Evolutionary conservation across 2,329 filamentous ascomycete genomes (phyloP).

Genomic region (Coniochaeta sp.): DNA sequence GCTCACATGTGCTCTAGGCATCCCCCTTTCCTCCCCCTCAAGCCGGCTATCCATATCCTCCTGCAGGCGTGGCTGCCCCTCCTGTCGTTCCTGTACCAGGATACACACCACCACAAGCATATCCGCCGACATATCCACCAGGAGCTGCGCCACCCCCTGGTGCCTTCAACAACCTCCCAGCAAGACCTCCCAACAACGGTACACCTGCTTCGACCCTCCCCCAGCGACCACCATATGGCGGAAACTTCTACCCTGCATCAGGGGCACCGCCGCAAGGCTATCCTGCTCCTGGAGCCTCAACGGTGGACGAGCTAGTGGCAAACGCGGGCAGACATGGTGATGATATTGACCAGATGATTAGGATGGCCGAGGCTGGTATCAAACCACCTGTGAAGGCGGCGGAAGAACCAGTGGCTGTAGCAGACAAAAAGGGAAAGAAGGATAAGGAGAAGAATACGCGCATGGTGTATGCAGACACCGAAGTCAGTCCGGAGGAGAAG

Average conservation of each 20-base stretch:
- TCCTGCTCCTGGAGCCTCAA: conserved; percentile 26
- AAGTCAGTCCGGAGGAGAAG: conserved; percentile 79
- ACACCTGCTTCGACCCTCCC: conserved; percentile 15
- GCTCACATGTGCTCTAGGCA: conserved; percentile 18
- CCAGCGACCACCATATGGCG: conserved; percentile 20
- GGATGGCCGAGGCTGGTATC: conserved; percentile 56
- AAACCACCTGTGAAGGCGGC: conserved; percentile 35
- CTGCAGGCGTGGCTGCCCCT: conserved; percentile 10
- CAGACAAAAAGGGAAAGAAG: conserved; percentile 61
- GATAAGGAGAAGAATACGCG: conserved; percentile 44
- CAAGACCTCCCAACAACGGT: conserved; percentile 32
- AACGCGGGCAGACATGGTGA: conserved; percentile 39
- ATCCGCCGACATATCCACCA: conserved; percentile 27
- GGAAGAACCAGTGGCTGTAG: conserved; percentile 27
- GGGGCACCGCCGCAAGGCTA: conserved; percentile 18
- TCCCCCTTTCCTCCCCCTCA: conserved; percentile 36
- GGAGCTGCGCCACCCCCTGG: conserved; percentile 27
- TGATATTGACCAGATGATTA: conserved; percentile 58
- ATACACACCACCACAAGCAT: conserved; percentile 24
- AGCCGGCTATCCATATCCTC: conserved; percentile 17
- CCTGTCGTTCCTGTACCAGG: conserved; percentile 5
- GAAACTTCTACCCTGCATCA: conserved; percentile 13
- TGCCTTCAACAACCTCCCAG: conserved; percentile 34
- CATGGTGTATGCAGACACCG: conserved; percentile 77
- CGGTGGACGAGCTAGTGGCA: conserved; percentile 39